Percentiles rank a stretch among this genome's conserved stretches.
Conservation (phyloP, 495 filamentous ascomycete species). For the Hypoxylon lenormandii region DNA sequence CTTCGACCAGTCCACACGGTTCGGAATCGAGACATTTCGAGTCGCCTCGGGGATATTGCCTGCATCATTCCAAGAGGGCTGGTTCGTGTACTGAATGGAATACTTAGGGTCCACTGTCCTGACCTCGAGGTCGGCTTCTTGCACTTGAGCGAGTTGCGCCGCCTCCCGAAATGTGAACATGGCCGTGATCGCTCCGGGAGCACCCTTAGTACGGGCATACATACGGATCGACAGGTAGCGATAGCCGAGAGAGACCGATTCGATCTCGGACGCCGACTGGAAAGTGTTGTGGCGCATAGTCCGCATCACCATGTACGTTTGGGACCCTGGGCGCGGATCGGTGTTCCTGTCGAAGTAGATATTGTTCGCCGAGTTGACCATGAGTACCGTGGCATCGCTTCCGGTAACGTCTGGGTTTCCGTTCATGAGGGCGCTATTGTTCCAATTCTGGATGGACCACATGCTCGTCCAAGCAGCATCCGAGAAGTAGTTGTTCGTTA, state of each 20-base stretch:
- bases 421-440: slow-evolving; percentile 54
- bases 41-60: slow-evolving; percentile 64
- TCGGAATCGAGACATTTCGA: slow-evolving; percentile 58
- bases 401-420: slow-evolving; percentile 49
- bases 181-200: slow-evolving; percentile 72
- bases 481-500: slow-evolving; percentile 57
- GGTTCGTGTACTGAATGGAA: slow-evolving; percentile 77
- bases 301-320: slow-evolving; percentile 72
- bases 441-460: slow-evolving; percentile 74
- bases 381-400: slow-evolving; percentile 62
- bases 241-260: slow-evolving; percentile 64
- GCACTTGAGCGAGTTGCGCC: slow-evolving; percentile 59
- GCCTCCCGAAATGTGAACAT: slow-evolving; percentile 72
- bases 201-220: slow-evolving; percentile 64
- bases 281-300: slow-evolving; percentile 67
- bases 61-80: slow-evolving; percentile 64
- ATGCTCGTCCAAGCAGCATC: slow-evolving; percentile 57
- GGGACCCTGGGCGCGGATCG: slow-evolving; percentile 49
- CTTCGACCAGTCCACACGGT: slow-evolving; percentile 65
- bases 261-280: slow-evolving; percentile 75
- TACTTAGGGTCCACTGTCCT: slow-evolving; percentile 68
- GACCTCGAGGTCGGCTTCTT: slow-evolving; percentile 83
- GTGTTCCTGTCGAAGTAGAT: slow-evolving; percentile 67
- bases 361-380: slow-evolving; percentile 74
- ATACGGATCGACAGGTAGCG: slow-evolving; percentile 73